Evolutionary conservation across 768 basidiomycete genomes (phyloP).

Genomic region (Serendipita indica): DNA sequence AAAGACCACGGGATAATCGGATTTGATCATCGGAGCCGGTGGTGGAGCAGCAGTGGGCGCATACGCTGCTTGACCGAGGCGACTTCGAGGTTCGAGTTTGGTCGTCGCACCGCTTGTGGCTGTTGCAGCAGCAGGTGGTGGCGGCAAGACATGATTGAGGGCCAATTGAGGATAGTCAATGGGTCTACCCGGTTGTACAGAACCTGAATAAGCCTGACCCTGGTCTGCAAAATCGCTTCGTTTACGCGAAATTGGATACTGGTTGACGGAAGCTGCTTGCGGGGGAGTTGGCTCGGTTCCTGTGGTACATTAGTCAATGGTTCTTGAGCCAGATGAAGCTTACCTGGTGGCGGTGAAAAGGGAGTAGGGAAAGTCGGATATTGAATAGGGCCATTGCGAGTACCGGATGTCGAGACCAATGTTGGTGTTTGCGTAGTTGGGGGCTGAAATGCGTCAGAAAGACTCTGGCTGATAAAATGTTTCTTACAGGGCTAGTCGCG

Average conservation of each 20-base stretch:
- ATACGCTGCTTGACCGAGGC: slow-evolving; percentile 20
- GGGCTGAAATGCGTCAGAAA: neutral
- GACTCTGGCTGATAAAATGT: neutral
- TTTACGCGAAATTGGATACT: slow-evolving; percentile 56
- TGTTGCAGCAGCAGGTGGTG: slow-evolving; percentile 69
- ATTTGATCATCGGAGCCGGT: slow-evolving; percentile 45
- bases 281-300: slow-evolving; percentile 36
- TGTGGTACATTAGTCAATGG: neutral
- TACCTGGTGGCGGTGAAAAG: slow-evolving; percentile 14
- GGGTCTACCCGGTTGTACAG: slow-evolving; percentile 15
- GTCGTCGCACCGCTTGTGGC: slow-evolving; percentile 28
- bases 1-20: slow-evolving; percentile 69
- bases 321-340: neutral
- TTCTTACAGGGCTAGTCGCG: neutral
- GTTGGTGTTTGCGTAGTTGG: neutral
- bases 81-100: slow-evolving; percentile 19
- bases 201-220: slow-evolving; percentile 33
- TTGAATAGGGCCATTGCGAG: slow-evolving; percentile 1
- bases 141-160: slow-evolving; percentile 47
- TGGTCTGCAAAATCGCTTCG: slow-evolving; percentile 70
- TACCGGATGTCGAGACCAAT: neutral
- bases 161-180: slow-evolving; percentile 75
- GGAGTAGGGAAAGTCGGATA: slow-evolving; percentile 9
- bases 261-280: slow-evolving; percentile 74
- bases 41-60: slow-evolving; percentile 28